Conservation (phyloP, 306 rosid species). For the Pyrus bretschneideri region DNA sequence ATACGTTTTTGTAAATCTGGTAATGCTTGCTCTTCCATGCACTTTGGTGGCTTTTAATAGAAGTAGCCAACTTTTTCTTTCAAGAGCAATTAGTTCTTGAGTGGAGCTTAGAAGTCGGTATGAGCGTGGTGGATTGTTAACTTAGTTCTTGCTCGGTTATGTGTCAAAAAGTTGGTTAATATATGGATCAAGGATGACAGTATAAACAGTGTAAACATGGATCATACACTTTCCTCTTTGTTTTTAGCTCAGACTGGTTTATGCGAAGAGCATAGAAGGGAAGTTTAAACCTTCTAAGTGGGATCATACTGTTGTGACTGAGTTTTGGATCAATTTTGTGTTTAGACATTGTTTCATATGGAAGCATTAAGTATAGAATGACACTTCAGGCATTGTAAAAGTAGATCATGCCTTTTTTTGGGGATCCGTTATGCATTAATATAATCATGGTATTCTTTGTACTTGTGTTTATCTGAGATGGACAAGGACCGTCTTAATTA, state of each 20-base stretch:
- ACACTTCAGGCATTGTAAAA: neutral
- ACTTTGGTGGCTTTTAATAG: neutral
- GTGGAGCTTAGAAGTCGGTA: neutral
- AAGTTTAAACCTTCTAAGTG: neutral
- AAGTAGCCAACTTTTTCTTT: neutral
- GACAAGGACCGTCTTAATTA: conserved; percentile 13
- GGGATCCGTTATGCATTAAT: neutral
- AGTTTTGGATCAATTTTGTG: neutral
- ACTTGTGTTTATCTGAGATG: neutral
- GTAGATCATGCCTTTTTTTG: neutral
- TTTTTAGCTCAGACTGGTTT: neutral
- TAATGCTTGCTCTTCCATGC: neutral
- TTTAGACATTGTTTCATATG: neutral
- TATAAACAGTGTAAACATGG: neutral
- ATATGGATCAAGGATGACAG: neutral
- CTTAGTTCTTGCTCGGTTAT: neutral
- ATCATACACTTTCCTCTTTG: neutral
- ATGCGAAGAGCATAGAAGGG: neutral
- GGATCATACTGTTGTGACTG: neutral
- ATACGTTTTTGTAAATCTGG: neutral
- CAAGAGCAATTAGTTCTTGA: neutral
- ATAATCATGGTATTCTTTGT: neutral
- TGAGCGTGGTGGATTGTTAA: neutral
- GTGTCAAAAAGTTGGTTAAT: neutral
- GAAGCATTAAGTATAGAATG: neutral